Evolutionary conservation across 2,329 filamentous ascomycete species (phyloP).

Genomic region (Fusarium guadeloupense): DNA sequence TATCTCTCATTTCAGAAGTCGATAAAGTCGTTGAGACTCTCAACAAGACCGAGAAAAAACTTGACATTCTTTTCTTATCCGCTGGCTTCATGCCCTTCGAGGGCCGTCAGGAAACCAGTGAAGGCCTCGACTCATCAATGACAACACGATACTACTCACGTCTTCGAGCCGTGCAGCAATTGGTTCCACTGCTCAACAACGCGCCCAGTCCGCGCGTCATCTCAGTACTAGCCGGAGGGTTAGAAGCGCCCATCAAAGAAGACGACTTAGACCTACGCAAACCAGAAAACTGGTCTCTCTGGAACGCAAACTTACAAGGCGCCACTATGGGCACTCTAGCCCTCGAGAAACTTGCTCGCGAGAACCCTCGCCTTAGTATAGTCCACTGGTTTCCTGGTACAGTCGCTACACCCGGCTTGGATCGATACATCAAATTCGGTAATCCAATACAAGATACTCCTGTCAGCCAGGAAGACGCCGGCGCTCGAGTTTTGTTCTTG

Average conservation of each 20-base stretch:
- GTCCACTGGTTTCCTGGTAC: conserved; percentile 7
- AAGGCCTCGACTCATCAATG: conserved; percentile 19
- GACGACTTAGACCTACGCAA: background rate
- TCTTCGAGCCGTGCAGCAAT: background rate
- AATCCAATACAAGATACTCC: background rate
- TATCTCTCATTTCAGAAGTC: background rate
- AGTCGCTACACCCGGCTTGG: background rate
- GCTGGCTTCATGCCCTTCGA: conserved; percentile 12
- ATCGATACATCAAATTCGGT: background rate
- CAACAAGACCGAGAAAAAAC: background rate
- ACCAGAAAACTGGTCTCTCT: background rate
- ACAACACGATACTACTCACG: conserved; percentile 8
- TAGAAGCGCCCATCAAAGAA: background rate
- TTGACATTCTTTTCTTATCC: conserved; percentile 7
- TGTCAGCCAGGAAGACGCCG: background rate
- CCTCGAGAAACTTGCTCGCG: background rate
- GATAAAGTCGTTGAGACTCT: background rate
- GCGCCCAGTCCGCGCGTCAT: background rate
- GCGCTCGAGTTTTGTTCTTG: background rate
- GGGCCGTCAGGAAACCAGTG: background rate
- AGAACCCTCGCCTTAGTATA: background rate
- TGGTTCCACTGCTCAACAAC: conserved; percentile 11
- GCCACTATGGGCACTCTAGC: conserved; percentile 14
- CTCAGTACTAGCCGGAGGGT: background rate
- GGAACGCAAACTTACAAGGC: conserved; percentile 5